phyloP scores from a whole-genome alignment of 148 eudicot species.

The Pouteria glomerata region DNA sequence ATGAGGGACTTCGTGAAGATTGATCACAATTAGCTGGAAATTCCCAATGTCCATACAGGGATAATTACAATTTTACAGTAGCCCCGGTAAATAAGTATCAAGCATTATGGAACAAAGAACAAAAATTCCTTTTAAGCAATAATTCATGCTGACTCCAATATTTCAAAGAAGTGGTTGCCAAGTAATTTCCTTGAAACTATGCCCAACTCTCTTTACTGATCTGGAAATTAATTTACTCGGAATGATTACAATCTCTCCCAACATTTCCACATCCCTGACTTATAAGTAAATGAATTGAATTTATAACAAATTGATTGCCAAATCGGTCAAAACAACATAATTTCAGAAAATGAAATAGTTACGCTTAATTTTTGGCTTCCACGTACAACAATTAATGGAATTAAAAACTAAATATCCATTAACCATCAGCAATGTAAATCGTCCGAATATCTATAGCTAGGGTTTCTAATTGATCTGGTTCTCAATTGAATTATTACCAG shows the following conservation, averaged over 20 bases:
- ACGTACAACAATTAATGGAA: background rate
- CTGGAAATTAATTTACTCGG: background rate
- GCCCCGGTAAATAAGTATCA: too few relatives aligned
- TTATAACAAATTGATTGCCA: too few relatives aligned
- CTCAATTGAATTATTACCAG: background rate
- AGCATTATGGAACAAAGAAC: background rate
- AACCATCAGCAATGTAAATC: background rate
- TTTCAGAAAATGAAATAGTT: too few relatives aligned
- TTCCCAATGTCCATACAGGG: background rate
- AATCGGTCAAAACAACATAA: background rate
- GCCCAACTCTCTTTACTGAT: background rate
- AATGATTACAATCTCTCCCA: background rate
- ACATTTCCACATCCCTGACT: background rate
- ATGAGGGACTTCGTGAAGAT: background rate
- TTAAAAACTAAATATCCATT: background rate
- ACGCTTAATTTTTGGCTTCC: background rate
- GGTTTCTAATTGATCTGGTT: background rate
- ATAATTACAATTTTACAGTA: background rate
- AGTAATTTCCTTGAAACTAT: background rate
- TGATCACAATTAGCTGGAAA: background rate
- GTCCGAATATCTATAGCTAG: conserved; percentile 2
- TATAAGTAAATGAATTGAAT: too few relatives aligned
- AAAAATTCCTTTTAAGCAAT: too few relatives aligned
- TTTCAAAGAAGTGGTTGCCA: background rate
- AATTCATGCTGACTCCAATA: background rate